phyloP scores from a whole-genome alignment of 352 stramenopile species.

The Poterioochromonas sp. region DNA sequence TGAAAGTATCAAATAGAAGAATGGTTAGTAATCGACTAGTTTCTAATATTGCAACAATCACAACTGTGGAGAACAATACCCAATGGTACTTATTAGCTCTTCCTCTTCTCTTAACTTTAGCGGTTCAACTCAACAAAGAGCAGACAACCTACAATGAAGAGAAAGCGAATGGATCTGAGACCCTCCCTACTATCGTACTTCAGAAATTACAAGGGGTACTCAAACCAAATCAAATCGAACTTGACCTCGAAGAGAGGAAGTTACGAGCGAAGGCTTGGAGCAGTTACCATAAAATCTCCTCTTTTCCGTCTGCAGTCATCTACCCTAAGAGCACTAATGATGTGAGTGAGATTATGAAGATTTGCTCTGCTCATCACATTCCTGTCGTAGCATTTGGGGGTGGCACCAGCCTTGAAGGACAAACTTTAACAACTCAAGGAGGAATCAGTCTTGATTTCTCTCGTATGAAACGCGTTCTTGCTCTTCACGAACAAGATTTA shows the following conservation, averaged over 20 bases:
- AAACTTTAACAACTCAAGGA: conserved; percentile 76
- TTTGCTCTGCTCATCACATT: conserved; percentile 63
- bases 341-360: conserved; percentile 73
- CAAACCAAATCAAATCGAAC: conserved; percentile 36
- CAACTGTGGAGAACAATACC: no score
- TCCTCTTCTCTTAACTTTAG: no score
- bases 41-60: no score
- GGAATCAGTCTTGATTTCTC: conserved; percentile 74
- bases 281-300: not conserved
- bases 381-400: conserved; percentile 88
- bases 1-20: no score
- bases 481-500: conserved; percentile 56
- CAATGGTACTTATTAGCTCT: no score
- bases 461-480: conserved; percentile 47
- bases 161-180: no score
- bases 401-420: conserved; percentile 84
- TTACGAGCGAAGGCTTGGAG: conserved; percentile 17
- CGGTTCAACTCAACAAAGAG: no score
- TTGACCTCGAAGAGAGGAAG: conserved; percentile 8
- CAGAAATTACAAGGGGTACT: conserved; percentile 55
- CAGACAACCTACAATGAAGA: no score
- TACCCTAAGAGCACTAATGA: conserved; percentile 42
- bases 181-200: no score
- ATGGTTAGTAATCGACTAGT: no score
- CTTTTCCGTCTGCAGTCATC: not conserved